Base-by-base conservation (phyloP, 805 yeast species). In the Candida chauliodis region DNA sequence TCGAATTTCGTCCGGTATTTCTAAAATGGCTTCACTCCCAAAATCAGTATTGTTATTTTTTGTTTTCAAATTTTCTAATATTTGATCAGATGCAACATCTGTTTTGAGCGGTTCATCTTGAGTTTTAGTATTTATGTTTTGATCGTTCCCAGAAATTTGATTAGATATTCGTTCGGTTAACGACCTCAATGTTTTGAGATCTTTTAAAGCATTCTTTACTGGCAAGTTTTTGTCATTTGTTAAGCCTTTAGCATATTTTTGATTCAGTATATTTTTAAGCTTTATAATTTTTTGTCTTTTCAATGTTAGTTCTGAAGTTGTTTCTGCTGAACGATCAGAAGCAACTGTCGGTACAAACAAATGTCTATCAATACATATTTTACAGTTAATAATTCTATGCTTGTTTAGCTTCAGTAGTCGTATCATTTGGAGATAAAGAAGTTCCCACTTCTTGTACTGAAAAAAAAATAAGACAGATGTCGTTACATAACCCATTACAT, bases 1-100 rank as follows among this genome's bases (percentile, higher is more conserved):
- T 9, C 53, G 37, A 8, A 76, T 56, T 0, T 57, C 36, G 1
- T 40, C 35, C 0, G 81, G 79, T 3, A 76, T 40, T 2, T 52
- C 49, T 5, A 52, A 45, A 2, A 21, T 8, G 10, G 24, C 8
- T 7, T 11, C n/a, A 7, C 8, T 10, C 14, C 10, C 21, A 3
- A 5, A 50, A 44, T 10, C 57, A 14, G 14, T 30, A 21, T 15
- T 6, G 11, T 6, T 10, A 7, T 22, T 22, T 11, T 20, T 13
- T 8, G 4, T 23, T 14, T 34, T 27, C 18, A 34, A 19, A 4
- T 18, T 10, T 8, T 13, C 6, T 2, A 34, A 5, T 7, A 34
- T 34, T 20, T 34, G 31, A 26, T 34, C 37, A 4, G 37, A 34
- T 7, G 37, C 36, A 19, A 23, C 25, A 18, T 33, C 19, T 15